Evolutionary conservation across 371 early-diverging fungal genomes (phyloP).

Genomic region (Apophysomyces variabilis): DNA sequence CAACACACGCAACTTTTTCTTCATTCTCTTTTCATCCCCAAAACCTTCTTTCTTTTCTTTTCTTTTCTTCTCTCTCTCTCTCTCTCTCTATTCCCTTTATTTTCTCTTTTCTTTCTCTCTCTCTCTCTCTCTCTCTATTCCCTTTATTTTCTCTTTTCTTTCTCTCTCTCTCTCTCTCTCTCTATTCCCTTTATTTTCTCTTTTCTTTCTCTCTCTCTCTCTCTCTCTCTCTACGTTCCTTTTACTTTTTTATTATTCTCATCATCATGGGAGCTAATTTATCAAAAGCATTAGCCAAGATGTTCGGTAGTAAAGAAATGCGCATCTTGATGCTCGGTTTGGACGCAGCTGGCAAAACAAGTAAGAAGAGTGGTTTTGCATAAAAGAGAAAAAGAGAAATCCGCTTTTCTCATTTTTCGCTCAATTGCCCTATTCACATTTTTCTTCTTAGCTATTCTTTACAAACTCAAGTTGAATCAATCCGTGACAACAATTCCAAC

Average conservation of each 20-base stretch:
- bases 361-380: conserved; percentile 44
- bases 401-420: neutral
- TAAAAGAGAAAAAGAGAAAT: neutral
- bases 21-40: conserved; percentile 11
- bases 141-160: neutral
- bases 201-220: conserved; percentile 8
- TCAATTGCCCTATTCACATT: neutral
- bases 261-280: conserved; percentile 59
- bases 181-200: conserved; percentile 25
- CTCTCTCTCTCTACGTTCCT: conserved; percentile 10
- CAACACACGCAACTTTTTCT: too few species aligned
- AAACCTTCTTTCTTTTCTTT: conserved; percentile 10
- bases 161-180: conserved; percentile 13
- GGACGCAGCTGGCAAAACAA: conserved; percentile 96
- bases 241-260: neutral
- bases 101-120: conserved; percentile 15
- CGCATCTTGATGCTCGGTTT: conserved; percentile 91
- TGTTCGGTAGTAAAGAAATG: conserved; percentile 88
- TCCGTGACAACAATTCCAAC: conserved; percentile 90
- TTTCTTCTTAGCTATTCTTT: conserved; percentile 69
- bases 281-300: conserved; percentile 62
- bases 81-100: conserved; percentile 24
- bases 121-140: conserved; percentile 11
- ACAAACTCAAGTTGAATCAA: conserved; percentile 87
- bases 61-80: neutral